Evolutionary conservation across 805 yeast species (phyloP).

Genomic region (Alloascoidea africana): DNA sequence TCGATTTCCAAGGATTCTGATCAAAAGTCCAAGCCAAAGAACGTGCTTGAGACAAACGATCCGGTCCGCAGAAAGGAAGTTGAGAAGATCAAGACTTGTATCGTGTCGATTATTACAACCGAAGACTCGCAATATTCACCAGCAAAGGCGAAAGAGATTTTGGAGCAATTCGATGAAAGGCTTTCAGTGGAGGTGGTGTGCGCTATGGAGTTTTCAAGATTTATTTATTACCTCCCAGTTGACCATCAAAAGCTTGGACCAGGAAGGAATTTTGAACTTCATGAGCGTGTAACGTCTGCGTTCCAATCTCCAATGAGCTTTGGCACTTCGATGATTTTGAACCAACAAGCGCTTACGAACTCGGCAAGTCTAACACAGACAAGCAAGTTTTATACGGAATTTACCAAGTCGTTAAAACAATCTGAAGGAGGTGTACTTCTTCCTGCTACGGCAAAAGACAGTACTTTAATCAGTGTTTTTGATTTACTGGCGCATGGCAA

Average conservation of each 20-base stretch:
- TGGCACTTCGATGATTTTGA: background rate
- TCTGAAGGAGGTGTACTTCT: conserved; percentile 41
- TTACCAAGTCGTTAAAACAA: conserved; percentile 25
- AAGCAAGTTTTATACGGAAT: conserved; percentile 24
- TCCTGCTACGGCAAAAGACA: conserved; percentile 36
- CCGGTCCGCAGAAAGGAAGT: no score
- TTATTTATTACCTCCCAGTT: conserved; percentile 20
- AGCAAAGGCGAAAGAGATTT: conserved; percentile 27
- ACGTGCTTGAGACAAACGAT: background rate
- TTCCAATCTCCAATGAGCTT: no score
- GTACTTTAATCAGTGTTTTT: conserved; percentile 46
- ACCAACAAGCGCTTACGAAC: background rate
- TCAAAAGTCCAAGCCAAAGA: background rate
- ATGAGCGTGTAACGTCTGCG: no score
- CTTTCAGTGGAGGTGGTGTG: conserved; percentile 33
- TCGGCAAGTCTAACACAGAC: conserved; percentile 20
- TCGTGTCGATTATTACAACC: conserved; percentile 47
- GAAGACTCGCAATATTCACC: conserved; percentile 31
- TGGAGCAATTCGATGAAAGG: conserved; percentile 28
- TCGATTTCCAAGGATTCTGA: background rate
- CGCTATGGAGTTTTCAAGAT: conserved; percentile 28
- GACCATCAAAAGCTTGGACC: conserved; percentile 19
- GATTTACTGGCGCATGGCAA: conserved; percentile 31
- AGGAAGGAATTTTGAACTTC: conserved; percentile 36
- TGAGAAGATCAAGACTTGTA: conserved; percentile 3